Conservation (phyloP, 352 stramenopile species). For the Phytophthora tentaculata region DNA sequence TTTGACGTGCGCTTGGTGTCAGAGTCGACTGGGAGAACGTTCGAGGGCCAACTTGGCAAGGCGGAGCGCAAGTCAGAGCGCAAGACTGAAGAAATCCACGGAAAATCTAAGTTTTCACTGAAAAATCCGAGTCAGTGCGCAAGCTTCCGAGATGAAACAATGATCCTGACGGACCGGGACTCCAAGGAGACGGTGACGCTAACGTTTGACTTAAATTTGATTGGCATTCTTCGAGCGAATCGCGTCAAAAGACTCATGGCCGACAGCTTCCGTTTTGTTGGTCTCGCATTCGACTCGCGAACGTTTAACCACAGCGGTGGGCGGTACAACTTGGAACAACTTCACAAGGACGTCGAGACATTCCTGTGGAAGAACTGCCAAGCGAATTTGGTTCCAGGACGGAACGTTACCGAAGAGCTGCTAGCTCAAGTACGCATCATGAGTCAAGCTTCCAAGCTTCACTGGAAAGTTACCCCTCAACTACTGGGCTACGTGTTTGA, state of each 20-base stretch:
- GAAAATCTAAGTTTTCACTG: slow-evolving; percentile 26
- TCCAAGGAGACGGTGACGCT: slow-evolving; percentile 44
- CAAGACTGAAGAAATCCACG: slow-evolving; percentile 2
- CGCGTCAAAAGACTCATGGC: slow-evolving; percentile 57
- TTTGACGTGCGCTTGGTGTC: slow-evolving; percentile 60
- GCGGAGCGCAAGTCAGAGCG: slow-evolving; percentile 3
- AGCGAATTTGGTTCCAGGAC: slow-evolving; percentile 39
- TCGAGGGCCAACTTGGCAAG: slow-evolving; percentile 51
- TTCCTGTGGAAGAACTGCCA: slow-evolving; percentile 74
- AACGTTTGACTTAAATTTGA: slow-evolving; percentile 47
- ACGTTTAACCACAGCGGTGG: slow-evolving; percentile 42
- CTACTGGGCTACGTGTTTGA: slow-evolving; percentile 68
- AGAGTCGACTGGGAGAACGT: slow-evolving; percentile 39
- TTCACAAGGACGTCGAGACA: slow-evolving; percentile 31
- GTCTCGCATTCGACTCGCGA: slow-evolving; percentile 61
- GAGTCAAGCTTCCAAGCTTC: slow-evolving; percentile 47
- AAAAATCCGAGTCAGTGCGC: slow-evolving; percentile 34
- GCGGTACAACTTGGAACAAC: slow-evolving; percentile 7
- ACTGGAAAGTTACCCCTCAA: slow-evolving; percentile 74
- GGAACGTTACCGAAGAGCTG: slow-evolving; percentile 44
- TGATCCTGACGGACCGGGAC: slow-evolving; percentile 53
- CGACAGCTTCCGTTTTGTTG: slow-evolving; percentile 71
- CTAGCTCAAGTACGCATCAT: slow-evolving; percentile 57
- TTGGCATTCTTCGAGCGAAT: slow-evolving; percentile 60
- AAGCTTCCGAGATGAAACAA: slow-evolving; percentile 36